Evolutionary conservation across 148 eudicot genomes (phyloP), one percentile per base, ranked within the genome.

Genomic region (Talinum fruticosum): DNA sequence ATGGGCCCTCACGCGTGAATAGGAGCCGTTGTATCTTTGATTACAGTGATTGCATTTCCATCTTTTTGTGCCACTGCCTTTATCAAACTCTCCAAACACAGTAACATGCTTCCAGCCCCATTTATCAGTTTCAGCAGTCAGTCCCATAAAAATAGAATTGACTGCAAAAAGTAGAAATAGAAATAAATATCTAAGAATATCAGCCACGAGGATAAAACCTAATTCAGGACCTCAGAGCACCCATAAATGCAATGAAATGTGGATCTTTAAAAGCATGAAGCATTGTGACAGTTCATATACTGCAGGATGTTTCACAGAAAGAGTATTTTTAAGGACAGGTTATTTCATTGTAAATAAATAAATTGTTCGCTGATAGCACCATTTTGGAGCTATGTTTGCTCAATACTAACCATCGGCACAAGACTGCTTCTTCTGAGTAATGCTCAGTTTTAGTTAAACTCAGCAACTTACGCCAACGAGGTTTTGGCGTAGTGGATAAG

Each of bases 81-180:
- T 87, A 33, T 80, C 87, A 73, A 87, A 87, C 78, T 84, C 89
- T 45, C 87, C 87, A 67, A 82, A 79, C 41, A 87, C 86, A 30
- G 81, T 85, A 21, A 87, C 89, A 81, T 83, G 87, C 71, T 81
- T 83, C 87, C 87, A 85, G 8, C 89, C 89, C 89, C 89, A 87
- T 80, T 85, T 83, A 81, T 87, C 87, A 77, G 84, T 78, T 81
- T 87, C 90, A 57, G 76, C 62, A 79, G 86, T 80, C 90, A 83
- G 85, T 69, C 32, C 61, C 57, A 74, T 49, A 75, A 28, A 53
- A 53, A 44, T 68, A 65, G 2, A 6, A 21, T 32, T 32, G 34
- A 49, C 70, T 75, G 81, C 75, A 44, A 75, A 23, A 37, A 29
- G 16, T 35, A 28, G 62, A 78, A 51, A 66, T 16, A 8, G 44